Evolutionary conservation across 768 basidiomycete genomes (phyloP).

Genomic region (Fomitopsis pulvina): DNA sequence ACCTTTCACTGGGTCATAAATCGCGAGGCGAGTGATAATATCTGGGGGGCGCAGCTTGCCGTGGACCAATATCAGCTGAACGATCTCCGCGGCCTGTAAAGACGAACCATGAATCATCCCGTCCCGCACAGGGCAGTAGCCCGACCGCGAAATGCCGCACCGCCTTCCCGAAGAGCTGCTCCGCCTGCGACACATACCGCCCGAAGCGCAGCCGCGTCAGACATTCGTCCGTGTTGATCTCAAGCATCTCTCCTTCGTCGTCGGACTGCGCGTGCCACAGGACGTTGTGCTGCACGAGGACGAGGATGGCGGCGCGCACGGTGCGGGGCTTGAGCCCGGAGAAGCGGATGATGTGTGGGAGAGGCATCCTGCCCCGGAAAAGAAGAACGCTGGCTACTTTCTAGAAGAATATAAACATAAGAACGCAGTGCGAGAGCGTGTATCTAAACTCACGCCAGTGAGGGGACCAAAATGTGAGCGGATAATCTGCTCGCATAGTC

Average conservation of each 20-base stretch:
- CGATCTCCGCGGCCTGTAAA: constrained; percentile 66
- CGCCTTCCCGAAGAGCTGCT: constrained; percentile 58
- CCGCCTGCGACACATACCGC: constrained; percentile 69
- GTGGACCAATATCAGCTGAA: constrained; percentile 73
- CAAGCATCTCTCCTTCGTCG: constrained; percentile 69
- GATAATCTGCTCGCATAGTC: constrained; percentile 57
- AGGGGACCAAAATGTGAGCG: constrained; percentile 60
- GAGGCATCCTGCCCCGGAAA: constrained; percentile 76
- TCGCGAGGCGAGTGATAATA: constrained; percentile 47
- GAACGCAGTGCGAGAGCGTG: neutral
- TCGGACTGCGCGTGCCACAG: constrained; percentile 77
- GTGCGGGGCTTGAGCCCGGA: constrained; percentile 61
- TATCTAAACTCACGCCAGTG: constrained; percentile 49
- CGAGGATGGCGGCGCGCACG: constrained; percentile 63
- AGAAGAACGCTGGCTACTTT: constrained; percentile 68
- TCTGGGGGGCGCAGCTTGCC: constrained; percentile 80
- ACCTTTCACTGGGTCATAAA: constrained; percentile 36
- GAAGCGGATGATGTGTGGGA: constrained; percentile 61
- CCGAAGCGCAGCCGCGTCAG: constrained; percentile 79
- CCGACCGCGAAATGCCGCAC: constrained; percentile 37
- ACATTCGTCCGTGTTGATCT: constrained; percentile 81
- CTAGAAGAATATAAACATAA: constrained; percentile 29
- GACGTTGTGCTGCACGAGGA: constrained; percentile 87
- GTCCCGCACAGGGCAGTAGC: no score
- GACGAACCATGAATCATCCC: neutral